Conservation (phyloP, 2,329 filamentous ascomycete genomes). For the Alternaria longipes region DNA sequence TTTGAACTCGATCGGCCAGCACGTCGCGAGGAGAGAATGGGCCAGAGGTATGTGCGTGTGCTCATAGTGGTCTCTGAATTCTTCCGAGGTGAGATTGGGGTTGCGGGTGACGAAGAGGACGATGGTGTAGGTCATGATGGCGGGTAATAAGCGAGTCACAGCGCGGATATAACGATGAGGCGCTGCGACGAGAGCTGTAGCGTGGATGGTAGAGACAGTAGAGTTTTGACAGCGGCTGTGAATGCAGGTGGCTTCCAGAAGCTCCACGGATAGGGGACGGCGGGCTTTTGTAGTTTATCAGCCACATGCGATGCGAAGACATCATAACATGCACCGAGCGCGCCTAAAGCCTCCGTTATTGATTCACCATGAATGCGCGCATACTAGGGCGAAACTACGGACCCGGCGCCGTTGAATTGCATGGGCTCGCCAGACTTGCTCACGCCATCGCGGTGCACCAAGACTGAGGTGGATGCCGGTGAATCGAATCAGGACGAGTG, state of each 20-base stretch:
- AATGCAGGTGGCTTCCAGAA: slow-evolving; percentile 18
- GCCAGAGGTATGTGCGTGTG: slow-evolving; percentile 38
- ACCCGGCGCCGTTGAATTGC: slow-evolving; percentile 6
- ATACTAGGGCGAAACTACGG: slow-evolving; percentile 20
- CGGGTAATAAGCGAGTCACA: background rate
- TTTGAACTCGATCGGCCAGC: slow-evolving; percentile 34
- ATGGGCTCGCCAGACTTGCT: slow-evolving; percentile 20
- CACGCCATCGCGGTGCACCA: background rate
- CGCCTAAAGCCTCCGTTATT: slow-evolving; percentile 8
- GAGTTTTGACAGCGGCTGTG: slow-evolving; percentile 19
- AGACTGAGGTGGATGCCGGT: background rate
- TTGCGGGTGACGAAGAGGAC: slow-evolving; percentile 39
- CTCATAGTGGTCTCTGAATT: slow-evolving; percentile 43
- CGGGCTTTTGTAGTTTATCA: slow-evolving; percentile 20
- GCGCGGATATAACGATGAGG: background rate
- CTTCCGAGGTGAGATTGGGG: slow-evolving; percentile 28
- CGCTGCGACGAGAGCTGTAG: background rate
- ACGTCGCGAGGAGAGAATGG: slow-evolving; percentile 26
- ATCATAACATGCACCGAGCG: slow-evolving; percentile 5
- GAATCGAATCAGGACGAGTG: slow-evolving; percentile 4
- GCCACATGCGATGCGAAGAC: background rate
- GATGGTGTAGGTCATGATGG: slow-evolving; percentile 37
- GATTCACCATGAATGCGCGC: slow-evolving; percentile 12
- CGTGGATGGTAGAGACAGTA: slow-evolving; percentile 1
- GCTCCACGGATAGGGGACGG: slow-evolving; percentile 14